These are phyloP conservation scores for Candida nanaspora DNA, from an alignment of 805 yeast genomes.

Conservation along the genomic window DNA sequence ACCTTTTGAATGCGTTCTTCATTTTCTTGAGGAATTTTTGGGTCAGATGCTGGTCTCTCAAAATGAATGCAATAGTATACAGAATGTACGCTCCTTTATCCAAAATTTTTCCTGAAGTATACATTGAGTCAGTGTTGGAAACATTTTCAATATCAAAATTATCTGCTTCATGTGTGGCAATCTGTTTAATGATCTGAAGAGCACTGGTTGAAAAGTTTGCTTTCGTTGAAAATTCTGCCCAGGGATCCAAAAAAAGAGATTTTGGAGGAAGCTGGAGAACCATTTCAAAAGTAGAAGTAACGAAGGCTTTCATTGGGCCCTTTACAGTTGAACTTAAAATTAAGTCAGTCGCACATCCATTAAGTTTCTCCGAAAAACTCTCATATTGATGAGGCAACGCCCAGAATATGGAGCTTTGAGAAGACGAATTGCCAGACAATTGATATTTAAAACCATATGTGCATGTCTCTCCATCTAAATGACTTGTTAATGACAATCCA, in stretches of 20 bases:
- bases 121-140: slow-evolving; percentile 78
- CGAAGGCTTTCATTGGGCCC: slow-evolving; percentile 43
- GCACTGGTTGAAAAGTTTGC: slow-evolving; percentile 28
- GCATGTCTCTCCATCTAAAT: slow-evolving; percentile 23
- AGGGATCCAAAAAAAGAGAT: slow-evolving; percentile 44
- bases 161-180: slow-evolving; percentile 46
- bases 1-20: slow-evolving; percentile 63
- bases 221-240: slow-evolving; percentile 42
- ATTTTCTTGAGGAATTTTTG: slow-evolving; percentile 44
- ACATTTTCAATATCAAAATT: slow-evolving; percentile 46
- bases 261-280: slow-evolving; percentile 22
- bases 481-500: slow-evolving; percentile 34
- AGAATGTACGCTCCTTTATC: slow-evolving; percentile 88
- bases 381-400: slow-evolving; percentile 47
- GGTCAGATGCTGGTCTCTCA: slow-evolving; percentile 50
- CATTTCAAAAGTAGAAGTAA: slow-evolving; percentile 25
- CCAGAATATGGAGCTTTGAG: slow-evolving; percentile 33
- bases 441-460: slow-evolving; percentile 36
- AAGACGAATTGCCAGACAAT: slow-evolving; percentile 14
- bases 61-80: slow-evolving; percentile 60
- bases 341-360: slow-evolving; percentile 19
- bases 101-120: slow-evolving; percentile 78
- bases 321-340: slow-evolving; percentile 45
- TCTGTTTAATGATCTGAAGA: slow-evolving; percentile 32
- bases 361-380: slow-evolving; percentile 22